A percentile compares a stretch with the other conserved stretches of the same genome.
phyloP scores from a whole-genome alignment of 129 eudicot genomes.

The Smallanthus sonchifolius region DNA sequence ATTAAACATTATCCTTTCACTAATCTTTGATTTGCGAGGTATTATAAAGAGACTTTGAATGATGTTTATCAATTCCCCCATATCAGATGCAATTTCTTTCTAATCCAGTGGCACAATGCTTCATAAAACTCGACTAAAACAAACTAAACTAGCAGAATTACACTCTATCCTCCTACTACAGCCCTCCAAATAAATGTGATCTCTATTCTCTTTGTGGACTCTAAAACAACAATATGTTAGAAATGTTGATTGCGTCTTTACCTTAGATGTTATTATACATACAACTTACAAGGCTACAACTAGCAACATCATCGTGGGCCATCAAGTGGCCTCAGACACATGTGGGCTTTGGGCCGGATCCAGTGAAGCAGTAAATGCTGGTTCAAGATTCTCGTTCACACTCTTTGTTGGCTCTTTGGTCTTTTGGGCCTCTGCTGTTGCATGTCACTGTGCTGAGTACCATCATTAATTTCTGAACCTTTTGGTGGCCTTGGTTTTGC shows the following conservation, averaged over 20 bases:
- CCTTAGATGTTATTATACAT: not conserved
- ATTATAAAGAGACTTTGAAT: too few species aligned
- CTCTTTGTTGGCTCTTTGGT: constrained; percentile 83
- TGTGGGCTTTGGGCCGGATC: constrained; percentile 11
- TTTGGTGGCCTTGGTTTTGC: constrained; percentile 51
- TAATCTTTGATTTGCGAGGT: too few species aligned
- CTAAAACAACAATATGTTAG: not conserved
- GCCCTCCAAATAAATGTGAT: not conserved
- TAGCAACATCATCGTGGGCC: constrained; percentile 7
- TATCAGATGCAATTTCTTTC: too few species aligned
- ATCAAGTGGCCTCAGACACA: not conserved
- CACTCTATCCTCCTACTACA: constrained; percentile 4
- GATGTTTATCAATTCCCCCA: too few species aligned
- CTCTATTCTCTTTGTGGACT: not conserved
- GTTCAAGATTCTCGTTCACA: constrained; percentile 76
- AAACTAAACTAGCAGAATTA: not conserved
- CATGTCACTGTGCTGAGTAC: constrained; percentile 18
- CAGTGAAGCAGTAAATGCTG: constrained; percentile 44
- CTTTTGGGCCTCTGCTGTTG: constrained; percentile 62
- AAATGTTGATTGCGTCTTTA: not conserved
- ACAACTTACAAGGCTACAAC: not conserved
- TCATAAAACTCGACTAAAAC: not conserved
- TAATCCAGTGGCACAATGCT: not conserved
- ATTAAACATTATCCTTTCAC: too few species aligned
- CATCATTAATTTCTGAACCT: constrained; percentile 38